phyloP scores from a whole-genome alignment of 2,329 filamentous ascomycete genomes.

The Cryphonectria radicalis region DNA sequence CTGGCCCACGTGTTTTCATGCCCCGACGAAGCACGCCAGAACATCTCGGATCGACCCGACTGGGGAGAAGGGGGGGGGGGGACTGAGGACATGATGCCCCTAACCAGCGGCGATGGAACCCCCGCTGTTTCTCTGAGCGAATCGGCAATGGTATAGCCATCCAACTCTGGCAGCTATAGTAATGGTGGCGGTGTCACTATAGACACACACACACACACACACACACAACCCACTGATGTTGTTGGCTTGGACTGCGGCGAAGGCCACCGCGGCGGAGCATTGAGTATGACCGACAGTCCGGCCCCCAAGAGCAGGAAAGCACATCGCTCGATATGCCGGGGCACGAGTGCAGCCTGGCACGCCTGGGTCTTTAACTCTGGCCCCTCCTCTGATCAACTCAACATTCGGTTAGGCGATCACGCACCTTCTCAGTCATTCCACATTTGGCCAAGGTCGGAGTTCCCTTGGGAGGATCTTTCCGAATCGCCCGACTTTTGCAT shows the following conservation, averaged over 20 bases:
- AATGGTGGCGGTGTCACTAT: background rate
- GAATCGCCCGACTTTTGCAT: slow-evolving; percentile 23
- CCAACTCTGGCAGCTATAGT: background rate
- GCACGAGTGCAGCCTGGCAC: background rate
- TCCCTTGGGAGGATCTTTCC: background rate
- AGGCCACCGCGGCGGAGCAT: background rate
- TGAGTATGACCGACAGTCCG: background rate
- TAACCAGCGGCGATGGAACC: background rate
- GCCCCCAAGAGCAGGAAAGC: background rate
- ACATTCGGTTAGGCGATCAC: background rate
- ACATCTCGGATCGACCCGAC: slow-evolving; percentile 16
- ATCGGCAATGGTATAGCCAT: background rate
- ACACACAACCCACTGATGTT: too few species aligned
- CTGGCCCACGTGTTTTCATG: background rate
- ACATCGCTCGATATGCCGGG: background rate
- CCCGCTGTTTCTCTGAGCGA: background rate
- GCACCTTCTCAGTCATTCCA: background rate
- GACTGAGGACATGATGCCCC: background rate
- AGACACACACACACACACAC: background rate
- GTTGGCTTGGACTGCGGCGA: background rate
- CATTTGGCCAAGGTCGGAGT: background rate
- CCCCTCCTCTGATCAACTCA: background rate
- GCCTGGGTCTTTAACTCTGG: background rate
- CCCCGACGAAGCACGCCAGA: slow-evolving; percentile 2
- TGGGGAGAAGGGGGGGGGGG: background rate